Conservation (phyloP, 2,329 filamentous ascomycete species). For the Stachybotrys chartarum region DNA sequence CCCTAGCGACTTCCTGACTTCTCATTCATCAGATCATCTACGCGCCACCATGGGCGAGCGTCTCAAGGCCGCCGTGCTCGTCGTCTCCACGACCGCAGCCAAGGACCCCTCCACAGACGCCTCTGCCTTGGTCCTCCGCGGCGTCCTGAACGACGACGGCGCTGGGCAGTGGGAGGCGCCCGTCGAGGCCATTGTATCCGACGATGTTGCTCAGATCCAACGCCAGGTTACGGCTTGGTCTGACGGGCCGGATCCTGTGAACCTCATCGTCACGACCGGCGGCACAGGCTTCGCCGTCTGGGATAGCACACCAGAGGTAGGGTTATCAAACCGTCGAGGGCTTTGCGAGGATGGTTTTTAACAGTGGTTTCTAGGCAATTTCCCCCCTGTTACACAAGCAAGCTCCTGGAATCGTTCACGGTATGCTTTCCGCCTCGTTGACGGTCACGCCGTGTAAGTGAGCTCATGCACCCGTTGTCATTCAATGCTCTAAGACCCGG, state of each 20-base stretch:
- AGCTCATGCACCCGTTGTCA: slow-evolving; percentile 13
- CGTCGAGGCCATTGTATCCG: slow-evolving; percentile 69
- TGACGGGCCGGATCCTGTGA: slow-evolving; percentile 55
- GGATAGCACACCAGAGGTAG: slow-evolving; percentile 83
- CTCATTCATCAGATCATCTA: not conserved
- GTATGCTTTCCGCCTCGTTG: slow-evolving; percentile 81
- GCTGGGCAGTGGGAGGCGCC: slow-evolving; percentile 64
- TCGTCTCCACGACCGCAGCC: slow-evolving; percentile 86
- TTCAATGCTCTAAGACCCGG: not conserved
- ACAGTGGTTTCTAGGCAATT: slow-evolving; percentile 53
- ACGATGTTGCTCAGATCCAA: slow-evolving; percentile 70
- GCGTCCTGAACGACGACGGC: slow-evolving; percentile 62
- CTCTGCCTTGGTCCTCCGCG: slow-evolving; percentile 57
- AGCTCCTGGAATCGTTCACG: slow-evolving; percentile 87
- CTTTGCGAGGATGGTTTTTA: not conserved
- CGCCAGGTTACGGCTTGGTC: slow-evolving; percentile 64
- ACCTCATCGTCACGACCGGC: slow-evolving; percentile 81
- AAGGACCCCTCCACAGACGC: slow-evolving; percentile 73
- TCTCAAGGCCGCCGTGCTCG: slow-evolving; percentile 69
- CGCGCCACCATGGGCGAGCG: slow-evolving; percentile 20
- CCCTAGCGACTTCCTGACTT: too few relatives aligned
- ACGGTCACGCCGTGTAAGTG: slow-evolving; percentile 80
- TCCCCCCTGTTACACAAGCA: slow-evolving; percentile 71
- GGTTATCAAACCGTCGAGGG: not conserved
- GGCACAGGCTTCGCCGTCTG: slow-evolving; percentile 86